These are phyloP conservation scores for Alloteropsis semialata DNA, from an alignment of 176 grass and related monocot species.

Conservation along the genomic window DNA sequence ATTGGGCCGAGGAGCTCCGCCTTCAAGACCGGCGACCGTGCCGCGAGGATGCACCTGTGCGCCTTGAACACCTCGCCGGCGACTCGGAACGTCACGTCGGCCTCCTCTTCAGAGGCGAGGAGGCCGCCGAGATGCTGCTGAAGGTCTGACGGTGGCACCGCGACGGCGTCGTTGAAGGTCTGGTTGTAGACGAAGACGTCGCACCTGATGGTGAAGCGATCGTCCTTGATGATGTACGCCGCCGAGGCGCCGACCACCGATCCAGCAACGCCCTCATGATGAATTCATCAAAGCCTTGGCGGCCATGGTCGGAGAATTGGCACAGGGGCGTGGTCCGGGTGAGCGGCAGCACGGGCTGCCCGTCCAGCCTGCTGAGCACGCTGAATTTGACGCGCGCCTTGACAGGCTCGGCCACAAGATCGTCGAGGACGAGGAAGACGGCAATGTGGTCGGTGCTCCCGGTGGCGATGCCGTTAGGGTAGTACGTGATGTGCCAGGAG, in stretches of 20 bases:
- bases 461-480: not conserved
- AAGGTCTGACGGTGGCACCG: slow-evolving; percentile 17
- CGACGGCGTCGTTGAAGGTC: not conserved
- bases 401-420: not conserved
- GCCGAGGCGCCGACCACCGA: too few species aligned
- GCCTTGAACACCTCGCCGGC: not conserved
- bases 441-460: not conserved
- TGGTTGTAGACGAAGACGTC: not conserved
- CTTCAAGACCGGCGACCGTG: not conserved
- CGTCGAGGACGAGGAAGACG: not conserved
- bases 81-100: slow-evolving; percentile 12
- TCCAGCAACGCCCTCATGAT: not conserved
- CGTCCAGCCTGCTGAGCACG: not conserved
- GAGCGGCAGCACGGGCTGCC: not conserved
- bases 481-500: not conserved
- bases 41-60: not conserved
- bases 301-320: not conserved
- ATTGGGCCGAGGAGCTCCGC: not conserved
- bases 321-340: too few species aligned
- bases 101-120: not conserved
- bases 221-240: not conserved
- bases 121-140: not conserved
- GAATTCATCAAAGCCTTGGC: not conserved
- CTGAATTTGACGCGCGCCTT: not conserved
- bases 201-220: not conserved